A percentile compares a stretch with the other conserved stretches of the same genome.
Conservation (phyloP, 805 yeast species). For the Diddensiella santjacobensis region DNA sequence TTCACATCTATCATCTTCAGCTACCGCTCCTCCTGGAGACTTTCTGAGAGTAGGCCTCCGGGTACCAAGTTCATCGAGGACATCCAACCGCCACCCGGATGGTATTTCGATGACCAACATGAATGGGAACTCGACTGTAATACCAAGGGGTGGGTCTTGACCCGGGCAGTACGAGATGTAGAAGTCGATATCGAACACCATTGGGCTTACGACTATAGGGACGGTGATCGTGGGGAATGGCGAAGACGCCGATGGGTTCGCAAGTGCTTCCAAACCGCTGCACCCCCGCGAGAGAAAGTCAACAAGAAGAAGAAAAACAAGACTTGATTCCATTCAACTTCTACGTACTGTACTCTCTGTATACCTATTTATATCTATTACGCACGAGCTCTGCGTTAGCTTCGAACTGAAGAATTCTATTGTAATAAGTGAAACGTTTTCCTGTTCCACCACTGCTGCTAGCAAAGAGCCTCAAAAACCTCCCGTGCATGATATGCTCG, state of each 20-base stretch:
- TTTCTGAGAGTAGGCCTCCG: slow-evolving; percentile 54
- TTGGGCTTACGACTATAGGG: slow-evolving; percentile 38
- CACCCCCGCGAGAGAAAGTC: slow-evolving; percentile 11
- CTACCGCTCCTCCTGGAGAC: slow-evolving; percentile 42
- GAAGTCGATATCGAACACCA: slow-evolving; percentile 28
- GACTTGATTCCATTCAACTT: too few relatives aligned
- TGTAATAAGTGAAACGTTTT: too few relatives aligned
- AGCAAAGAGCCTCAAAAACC: too few relatives aligned
- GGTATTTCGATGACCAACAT: slow-evolving; percentile 62
- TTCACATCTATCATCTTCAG: slow-evolving; percentile 58
- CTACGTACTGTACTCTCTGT: too few relatives aligned
- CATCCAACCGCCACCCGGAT: slow-evolving; percentile 63
- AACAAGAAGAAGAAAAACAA: too few relatives aligned
- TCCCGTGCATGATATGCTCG: too few relatives aligned
- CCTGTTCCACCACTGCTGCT: too few relatives aligned
- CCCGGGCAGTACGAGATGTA: slow-evolving; percentile 38
- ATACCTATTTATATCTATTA: too few relatives aligned
- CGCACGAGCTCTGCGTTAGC: too few relatives aligned
- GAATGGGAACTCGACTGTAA: slow-evolving; percentile 64
- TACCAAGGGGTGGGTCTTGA: slow-evolving; percentile 50
- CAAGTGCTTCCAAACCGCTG: slow-evolving; percentile 28
- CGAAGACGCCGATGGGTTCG: slow-evolving; percentile 39
- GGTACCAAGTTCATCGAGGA: slow-evolving; percentile 56
- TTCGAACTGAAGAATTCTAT: too few relatives aligned
- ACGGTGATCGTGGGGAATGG: slow-evolving; percentile 36